Evolutionary conservation across 192 early-diverging fungal species (phyloP), one percentile per base, ranked within the genome.

Genomic region (Phycomyces nitens): DNA sequence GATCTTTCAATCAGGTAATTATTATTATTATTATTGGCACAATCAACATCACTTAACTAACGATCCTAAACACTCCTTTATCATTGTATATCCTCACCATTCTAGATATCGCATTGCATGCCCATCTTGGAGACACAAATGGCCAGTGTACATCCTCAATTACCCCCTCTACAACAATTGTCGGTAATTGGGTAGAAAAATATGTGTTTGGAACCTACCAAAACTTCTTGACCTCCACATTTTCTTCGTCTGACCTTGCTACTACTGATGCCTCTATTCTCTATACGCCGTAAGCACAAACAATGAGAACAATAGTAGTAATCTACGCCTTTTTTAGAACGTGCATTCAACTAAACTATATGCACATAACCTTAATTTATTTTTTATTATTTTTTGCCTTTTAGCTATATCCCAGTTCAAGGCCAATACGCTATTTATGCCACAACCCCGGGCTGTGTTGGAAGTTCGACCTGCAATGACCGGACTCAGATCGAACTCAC

Each of bases 1-100:
- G 47, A 71, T 71, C 11, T 76, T 66, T 27, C 69, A 70, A 43
- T 65, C 68, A n/a, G 72, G 70, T 72, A 66, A 56, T n/a, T n/a
- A n/a, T n/a, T n/a, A n/a, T n/a, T n/a, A n/a, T n/a, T n/a, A n/a
- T n/a, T n/a, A n/a, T n/a, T n/a, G n/a, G n/a, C n/a, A n/a, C n/a
- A n/a, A n/a, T 47, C 16, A 18, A 3, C 21, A 78, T 41, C 4
- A 11, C 5, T 9, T 42, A 39, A 16, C 29, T n/a, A 29, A 83
- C 44, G 12, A 18, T n/a, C 11, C 2, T 14, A 11, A 3, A 47
- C 3, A 47, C n/a, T n/a, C n/a, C n/a, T n/a, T n/a, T n/a, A n/a
- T n/a, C n/a, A n/a, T n/a, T n/a, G n/a, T n/a, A 34, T 34, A 34
- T 34, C 29, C 29, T 34, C 7, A 34, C 2, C 29, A 34, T 34